Evolutionary conservation across 352 stramenopile species (phyloP), one percentile per base, ranked within the genome.

Genomic region (Phytophthora crassamura): DNA sequence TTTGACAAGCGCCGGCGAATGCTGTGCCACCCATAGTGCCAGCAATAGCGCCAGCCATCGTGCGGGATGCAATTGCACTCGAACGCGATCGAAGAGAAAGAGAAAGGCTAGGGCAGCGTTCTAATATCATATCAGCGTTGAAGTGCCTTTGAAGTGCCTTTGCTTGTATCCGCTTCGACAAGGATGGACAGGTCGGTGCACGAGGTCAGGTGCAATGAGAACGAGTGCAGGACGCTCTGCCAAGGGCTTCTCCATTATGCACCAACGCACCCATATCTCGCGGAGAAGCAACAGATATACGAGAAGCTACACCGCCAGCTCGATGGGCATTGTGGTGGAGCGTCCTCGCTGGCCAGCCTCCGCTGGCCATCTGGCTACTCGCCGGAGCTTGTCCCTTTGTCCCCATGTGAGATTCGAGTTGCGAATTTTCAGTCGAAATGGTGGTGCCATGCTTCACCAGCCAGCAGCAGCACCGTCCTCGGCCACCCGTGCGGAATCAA

Each of bases 51-150:
- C n/a, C 41, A 48, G 18, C 11, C 20, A 41, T 22, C n/a, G 7
- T 41, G 22, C 25, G 25, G 25, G 42, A 46, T 47, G 12, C 15
- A 50, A 64, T 53, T 34, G 46, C 34, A 58, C 39, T 49, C 33
- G 49, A 66, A 62, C n/a, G 32, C 43, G 25, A 55, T 47, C 41
- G 56, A 67, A 71, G 52, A 20, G 32, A 56, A 62, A n/a, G n/a
- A n/a, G n/a, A n/a, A 35, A 25, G 22, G 22, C 22, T 25, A 49
- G 41, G 30, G 32, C 39, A 34, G 14, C 18, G 18, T 52, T 59
- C 57, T 45, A 57, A 62, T 67, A 67, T 67, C 49, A 62, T 67
- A 67, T 67, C 49, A 45, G 40, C 63, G 28, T 58, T 67, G 48
- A 67, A 67, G 63, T 35, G 10, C 28, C 22, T 28, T 28, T 12